Evolutionary conservation across 805 yeast genomes (phyloP), one percentile per base, ranked within the genome.

Genomic region (Millerago galiae): DNA sequence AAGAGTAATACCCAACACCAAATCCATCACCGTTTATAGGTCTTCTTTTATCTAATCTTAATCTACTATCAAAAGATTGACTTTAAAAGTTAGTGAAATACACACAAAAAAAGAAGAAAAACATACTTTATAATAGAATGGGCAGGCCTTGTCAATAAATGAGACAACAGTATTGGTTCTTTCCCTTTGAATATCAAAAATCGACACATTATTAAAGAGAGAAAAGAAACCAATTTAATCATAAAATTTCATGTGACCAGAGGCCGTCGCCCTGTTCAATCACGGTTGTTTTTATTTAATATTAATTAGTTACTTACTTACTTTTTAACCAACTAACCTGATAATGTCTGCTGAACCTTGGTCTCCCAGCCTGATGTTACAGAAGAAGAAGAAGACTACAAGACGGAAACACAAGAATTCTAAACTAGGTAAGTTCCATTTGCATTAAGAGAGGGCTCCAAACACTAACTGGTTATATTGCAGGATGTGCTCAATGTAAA

Each of bases 11-110:
- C 1, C 98, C 98, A 17, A 93, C 91, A 2, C 99, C 99, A 62
- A 93, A 93, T 1, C 99, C 99, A 62, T 93, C 99, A 34, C 99
- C 99, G 60, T 93, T 93, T 52, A 93, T 87, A 2, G 99, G 98
- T 40, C 95, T 77, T 50, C 95, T 63, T 54, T 79, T 81, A 57
- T 93, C 98, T 14, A 93, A 70, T 43, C 99, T 71, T 32, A 93
- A 70, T 38, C 99, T 66, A 33, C 93, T 81, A 60, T 93, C 99
- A 57, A 85, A 93, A 3, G 96, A 86, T 59, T 93, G 99, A 61
- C 67, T 63, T n/a, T 8, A 15, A n/a, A 12, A 15, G 29, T 24
- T 35, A 26, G 26, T 15, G 12, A 21, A 18, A 25, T 10, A 8
- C 8, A 9, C 4, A n/a, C n/a, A 30, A 6, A 15, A 16, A 36